Base-by-base conservation (phyloP, 1,284 basidiomycete species). In the Fomitopsis schrenkii region DNA sequence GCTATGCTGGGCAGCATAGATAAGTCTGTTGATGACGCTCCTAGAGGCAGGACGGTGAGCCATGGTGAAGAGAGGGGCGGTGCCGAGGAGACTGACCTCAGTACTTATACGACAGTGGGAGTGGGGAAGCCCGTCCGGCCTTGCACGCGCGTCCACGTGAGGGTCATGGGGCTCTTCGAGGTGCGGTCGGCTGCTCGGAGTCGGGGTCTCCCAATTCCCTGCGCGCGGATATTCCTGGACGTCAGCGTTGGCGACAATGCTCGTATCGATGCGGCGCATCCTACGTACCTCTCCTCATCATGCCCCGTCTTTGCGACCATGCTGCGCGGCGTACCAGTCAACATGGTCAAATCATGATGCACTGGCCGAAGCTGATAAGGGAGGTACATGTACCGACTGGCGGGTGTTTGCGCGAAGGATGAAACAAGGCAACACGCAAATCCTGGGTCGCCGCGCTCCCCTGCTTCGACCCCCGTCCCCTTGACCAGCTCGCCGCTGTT, bases 1-100 rank as follows among this genome's bases (percentile, higher is more conserved):
- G 2, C 86, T 81, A 66, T 91, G 87, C 69, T 91, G 89, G 2
- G 88, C 83, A 12, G 88, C 81, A 67, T 83, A 83, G 63, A 93
- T 87, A 67, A 93, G 84, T 54, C 90, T 86, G 41, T 84, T 71
- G 61, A 93, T 89, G 35, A 83, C 72, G 63, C 73, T 81, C 67
- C 86, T 81, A 60, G 86, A 83, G 48, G 76, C 74, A 54, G 74
- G 70, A 35, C 68, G 64, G 15, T 83, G 79, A 63, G 81, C 72
- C 85, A 88, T 88, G 55, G 45, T 42, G 46, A 54, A 28, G 46
- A 61, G 45, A 19, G 33, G 28, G 52, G 44, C 17, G 28, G 45
- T 19, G 54, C 35, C 40, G 46, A 52, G 40, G n/a, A 33, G n/a
- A n/a, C 26, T 42, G n/a, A n/a, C 30, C 45, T 35, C 9, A 26